These are phyloP conservation scores for Populus tremula DNA, from an alignment of 345 rosid genomes.

Conservation along the genomic window DNA sequence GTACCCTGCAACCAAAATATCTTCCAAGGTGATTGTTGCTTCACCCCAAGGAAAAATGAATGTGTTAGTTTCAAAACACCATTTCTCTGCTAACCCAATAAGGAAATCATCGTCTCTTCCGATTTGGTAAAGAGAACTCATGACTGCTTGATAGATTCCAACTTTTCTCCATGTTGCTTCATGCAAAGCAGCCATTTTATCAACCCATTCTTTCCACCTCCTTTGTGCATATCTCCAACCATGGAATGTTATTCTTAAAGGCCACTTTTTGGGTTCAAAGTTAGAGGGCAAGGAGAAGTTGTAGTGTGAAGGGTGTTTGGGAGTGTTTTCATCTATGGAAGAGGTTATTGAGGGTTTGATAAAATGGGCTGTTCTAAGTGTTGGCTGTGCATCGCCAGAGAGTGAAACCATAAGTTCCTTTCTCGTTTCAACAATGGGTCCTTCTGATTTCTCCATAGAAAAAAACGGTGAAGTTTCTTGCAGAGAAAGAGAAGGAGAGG, in stretches of 20 bases:
- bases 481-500: neutral
- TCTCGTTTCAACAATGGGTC: neutral
- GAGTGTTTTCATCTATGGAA: neutral
- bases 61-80: conserved; percentile 45
- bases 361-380: neutral
- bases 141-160: conserved; percentile 42
- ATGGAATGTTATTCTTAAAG: conserved; percentile 18
- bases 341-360: neutral
- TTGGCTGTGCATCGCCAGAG: neutral
- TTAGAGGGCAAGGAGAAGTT: neutral
- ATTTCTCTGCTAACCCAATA: conserved; percentile 42
- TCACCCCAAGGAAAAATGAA: conserved; percentile 56
- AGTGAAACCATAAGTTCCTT: conserved; percentile 6
- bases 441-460: neutral
- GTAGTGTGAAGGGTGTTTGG: conserved; percentile 19
- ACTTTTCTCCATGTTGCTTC: conserved; percentile 36
- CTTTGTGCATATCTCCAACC: conserved; percentile 22
- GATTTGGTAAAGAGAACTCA: conserved; percentile 38
- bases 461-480: neutral
- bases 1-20: conserved; percentile 36
- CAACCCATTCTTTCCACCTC: conserved; percentile 41
- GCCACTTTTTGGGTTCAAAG: conserved; percentile 4
- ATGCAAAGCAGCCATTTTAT: conserved; percentile 33
- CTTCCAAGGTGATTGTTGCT: conserved; percentile 50
- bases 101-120: conserved; percentile 28